Conservation (phyloP, 352 stramenopile genomes). For the Hyaloperonospora brassicae region DNA sequence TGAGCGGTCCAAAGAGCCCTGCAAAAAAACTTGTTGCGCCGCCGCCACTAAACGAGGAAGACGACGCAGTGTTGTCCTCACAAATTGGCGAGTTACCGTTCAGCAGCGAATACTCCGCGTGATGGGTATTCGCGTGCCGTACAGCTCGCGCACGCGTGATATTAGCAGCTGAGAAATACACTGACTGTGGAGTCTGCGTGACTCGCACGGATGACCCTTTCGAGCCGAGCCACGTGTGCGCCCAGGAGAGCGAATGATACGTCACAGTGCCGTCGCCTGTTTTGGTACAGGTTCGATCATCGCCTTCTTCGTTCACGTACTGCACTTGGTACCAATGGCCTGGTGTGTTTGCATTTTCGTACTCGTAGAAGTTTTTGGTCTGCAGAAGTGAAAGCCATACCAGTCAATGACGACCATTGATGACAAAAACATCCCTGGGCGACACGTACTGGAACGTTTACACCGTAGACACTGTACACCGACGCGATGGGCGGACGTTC, state of each 20-base stretch:
- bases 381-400: slow-evolving; percentile 12
- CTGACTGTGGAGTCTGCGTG: slow-evolving; percentile 61
- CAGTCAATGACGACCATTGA: not conserved
- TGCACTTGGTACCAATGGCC: slow-evolving; percentile 62
- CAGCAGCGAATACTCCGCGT: slow-evolving; percentile 52
- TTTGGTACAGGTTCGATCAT: slow-evolving; percentile 49
- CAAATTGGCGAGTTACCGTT: slow-evolving; percentile 37
- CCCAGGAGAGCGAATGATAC: slow-evolving; percentile 76
- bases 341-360: slow-evolving; percentile 39
- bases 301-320: slow-evolving; percentile 39
- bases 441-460: slow-evolving; percentile 54
- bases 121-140: slow-evolving; percentile 36
- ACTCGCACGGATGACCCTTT: slow-evolving; percentile 41
- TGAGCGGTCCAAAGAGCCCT: slow-evolving; percentile 47
- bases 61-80: slow-evolving; percentile 12
- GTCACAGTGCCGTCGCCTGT: slow-evolving; percentile 66
- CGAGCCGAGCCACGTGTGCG: slow-evolving; percentile 63
- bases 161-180: slow-evolving; percentile 59
- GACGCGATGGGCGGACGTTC: slow-evolving; percentile 58
- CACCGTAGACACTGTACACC: slow-evolving; percentile 72
- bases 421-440: not conserved
- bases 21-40: slow-evolving; percentile 43
- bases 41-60: slow-evolving; percentile 11
- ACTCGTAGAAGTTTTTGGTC: slow-evolving; percentile 70
- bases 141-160: slow-evolving; percentile 44